phyloP scores from a whole-genome alignment of 345 rosid species.

The Eucalyptus urophylla region DNA sequence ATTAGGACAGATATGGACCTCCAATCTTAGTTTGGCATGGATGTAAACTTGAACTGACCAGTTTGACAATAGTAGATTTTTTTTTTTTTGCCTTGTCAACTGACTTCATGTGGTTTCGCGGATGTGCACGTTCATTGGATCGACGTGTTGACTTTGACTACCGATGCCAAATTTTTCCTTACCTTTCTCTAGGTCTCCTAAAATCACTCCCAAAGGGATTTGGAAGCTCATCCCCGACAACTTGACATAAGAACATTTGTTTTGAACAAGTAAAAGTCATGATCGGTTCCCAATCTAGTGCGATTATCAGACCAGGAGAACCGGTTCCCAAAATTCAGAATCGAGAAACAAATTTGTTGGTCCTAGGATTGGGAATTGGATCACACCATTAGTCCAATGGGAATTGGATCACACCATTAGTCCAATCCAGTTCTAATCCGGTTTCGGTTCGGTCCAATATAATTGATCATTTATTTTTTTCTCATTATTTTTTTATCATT shows the following conservation, averaged over 20 bases:
- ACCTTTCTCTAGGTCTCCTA: background rate
- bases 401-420: too few species aligned
- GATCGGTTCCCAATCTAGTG: too few species aligned
- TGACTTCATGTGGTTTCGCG: background rate
- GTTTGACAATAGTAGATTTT: background rate
- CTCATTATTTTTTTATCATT: too few species aligned
- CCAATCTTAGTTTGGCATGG: background rate
- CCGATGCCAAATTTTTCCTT: background rate
- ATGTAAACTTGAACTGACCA: background rate
- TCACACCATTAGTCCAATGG: too few species aligned
- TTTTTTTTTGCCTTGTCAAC: background rate
- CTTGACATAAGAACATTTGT: background rate
- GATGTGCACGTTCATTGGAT: background rate
- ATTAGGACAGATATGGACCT: background rate
- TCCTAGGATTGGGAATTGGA: too few species aligned
- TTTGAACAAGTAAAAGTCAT: background rate
- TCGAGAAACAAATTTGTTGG: too few species aligned
- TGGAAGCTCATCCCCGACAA: background rate
- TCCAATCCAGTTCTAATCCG: fast-evolving
- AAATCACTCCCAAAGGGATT: background rate
- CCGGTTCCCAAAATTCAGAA: too few species aligned
- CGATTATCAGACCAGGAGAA: fast-evolving
- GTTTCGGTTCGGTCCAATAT: too few species aligned
- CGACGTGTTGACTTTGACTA: background rate
- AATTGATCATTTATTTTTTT: too few species aligned